Percentiles rank a stretch among this genome's conserved stretches.
These are phyloP conservation scores for Oryza glumipatula DNA, from an alignment of 176 grass and related monocot species.

Conservation along the genomic window DNA sequence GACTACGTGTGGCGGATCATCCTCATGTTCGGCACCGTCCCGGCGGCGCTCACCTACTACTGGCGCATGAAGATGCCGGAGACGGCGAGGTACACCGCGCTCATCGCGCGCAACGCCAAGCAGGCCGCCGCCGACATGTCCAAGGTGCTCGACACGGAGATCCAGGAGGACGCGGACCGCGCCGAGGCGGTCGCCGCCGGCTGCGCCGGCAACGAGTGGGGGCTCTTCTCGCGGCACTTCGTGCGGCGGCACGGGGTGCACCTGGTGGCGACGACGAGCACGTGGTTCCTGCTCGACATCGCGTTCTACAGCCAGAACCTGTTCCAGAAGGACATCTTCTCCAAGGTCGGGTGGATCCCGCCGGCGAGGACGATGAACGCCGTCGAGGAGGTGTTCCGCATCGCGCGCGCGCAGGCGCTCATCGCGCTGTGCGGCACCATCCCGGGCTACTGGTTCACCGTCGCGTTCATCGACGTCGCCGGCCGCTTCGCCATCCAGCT, in stretches of 20 bases:
- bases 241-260: conserved; percentile 56
- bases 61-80: conserved; percentile 86
- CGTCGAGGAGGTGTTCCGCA: conserved; percentile 64
- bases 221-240: conserved; percentile 67
- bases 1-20: conserved; percentile 73
- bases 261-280: conserved; percentile 57
- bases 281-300: conserved; percentile 80
- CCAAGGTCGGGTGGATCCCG: conserved; percentile 57
- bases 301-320: conserved; percentile 87
- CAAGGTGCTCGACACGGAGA: conserved; percentile 57
- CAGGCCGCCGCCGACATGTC: conserved; percentile 73
- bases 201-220: conserved; percentile 2
- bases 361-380: conserved; percentile 61
- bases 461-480: conserved; percentile 56
- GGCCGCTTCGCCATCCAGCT: conserved; percentile 72
- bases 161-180: conserved; percentile 42
- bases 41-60: conserved; percentile 73
- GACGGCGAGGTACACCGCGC: conserved; percentile 74
- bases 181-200: neutral
- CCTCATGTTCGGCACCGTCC: conserved; percentile 66
- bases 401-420: conserved; percentile 62
- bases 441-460: conserved; percentile 87
- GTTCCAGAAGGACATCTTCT: conserved; percentile 87
- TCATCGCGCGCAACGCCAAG: conserved; percentile 63
- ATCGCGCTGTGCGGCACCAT: conserved; percentile 79